Percentiles rank a stretch among this genome's conserved stretches.
Conservation (phyloP, 2,329 filamentous ascomycete genomes). For the Xylariaceae sp. region DNA sequence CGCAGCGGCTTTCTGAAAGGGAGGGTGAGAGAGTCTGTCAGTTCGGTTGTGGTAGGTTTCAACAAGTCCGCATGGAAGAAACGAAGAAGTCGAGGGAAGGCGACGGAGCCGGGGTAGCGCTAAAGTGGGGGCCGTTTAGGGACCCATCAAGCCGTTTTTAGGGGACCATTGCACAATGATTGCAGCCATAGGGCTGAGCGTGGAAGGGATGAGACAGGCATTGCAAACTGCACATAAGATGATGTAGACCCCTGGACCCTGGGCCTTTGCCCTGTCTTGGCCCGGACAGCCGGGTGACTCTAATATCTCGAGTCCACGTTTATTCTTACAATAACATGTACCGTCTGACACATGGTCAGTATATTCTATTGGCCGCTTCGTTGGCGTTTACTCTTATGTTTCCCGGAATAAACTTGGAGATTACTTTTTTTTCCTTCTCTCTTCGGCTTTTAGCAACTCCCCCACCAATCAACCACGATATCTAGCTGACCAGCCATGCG, state of each 20-base stretch:
- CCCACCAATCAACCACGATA: not conserved
- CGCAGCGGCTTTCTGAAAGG: constrained; percentile 1
- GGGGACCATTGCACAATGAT: not conserved
- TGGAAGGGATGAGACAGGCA: not conserved
- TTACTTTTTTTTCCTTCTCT: not conserved
- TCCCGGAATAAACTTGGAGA: not conserved
- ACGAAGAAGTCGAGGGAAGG: not conserved
- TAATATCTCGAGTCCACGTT: not conserved
- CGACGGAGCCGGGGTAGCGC: not conserved
- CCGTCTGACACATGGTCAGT: not conserved
- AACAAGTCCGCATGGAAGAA: not conserved
- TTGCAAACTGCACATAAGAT: too few species aligned
- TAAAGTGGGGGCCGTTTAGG: not conserved
- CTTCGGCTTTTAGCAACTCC: not conserved
- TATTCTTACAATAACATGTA: not conserved
- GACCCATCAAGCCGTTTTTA: not conserved
- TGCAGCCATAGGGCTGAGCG: not conserved
- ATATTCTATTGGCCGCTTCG: not conserved
- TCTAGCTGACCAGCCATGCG: too few species aligned
- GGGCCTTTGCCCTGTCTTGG: too few species aligned
- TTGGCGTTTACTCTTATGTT: not conserved
- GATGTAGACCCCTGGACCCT: too few species aligned
- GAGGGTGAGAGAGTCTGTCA: not conserved
- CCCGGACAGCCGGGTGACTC: not conserved
- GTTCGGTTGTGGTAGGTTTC: not conserved